These are phyloP conservation scores for Typha latifolia DNA, from an alignment of 176 grass and related monocot species.

Conservation along the genomic window DNA sequence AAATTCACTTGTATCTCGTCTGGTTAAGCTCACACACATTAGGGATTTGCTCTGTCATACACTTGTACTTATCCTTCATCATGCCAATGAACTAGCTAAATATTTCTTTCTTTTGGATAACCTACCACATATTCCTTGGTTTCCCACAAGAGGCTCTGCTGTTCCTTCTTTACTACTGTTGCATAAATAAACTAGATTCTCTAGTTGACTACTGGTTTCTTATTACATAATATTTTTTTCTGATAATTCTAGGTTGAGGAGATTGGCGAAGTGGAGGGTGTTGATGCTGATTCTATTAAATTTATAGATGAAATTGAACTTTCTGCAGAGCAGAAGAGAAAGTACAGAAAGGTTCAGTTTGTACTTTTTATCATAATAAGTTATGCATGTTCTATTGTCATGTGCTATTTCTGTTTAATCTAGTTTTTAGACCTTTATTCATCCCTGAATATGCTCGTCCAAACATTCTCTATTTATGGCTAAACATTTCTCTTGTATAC, in stretches of 20 bases:
- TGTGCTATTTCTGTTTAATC: not conserved
- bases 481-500: too few species aligned
- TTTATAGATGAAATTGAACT: constrained; percentile 65
- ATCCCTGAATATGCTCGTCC: not conserved
- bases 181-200: not conserved
- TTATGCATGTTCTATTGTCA: not conserved
- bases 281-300: constrained; percentile 47
- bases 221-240: not conserved
- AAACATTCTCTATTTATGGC: too few species aligned
- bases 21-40: too few species aligned
- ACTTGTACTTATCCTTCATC: too few species aligned
- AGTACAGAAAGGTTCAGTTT: constrained; percentile 73
- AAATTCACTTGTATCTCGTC: too few species aligned
- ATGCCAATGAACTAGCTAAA: too few species aligned
- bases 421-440: not conserved
- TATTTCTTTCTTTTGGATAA: too few species aligned
- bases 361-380: constrained; percentile 10
- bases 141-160: not conserved
- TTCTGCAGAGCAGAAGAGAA: constrained; percentile 84
- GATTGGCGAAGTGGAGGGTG: constrained; percentile 76
- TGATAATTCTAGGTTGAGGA: constrained; percentile 64
- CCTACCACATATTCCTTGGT: too few species aligned
- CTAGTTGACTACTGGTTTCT: not conserved
- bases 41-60: too few species aligned
- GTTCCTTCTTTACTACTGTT: not conserved